These are phyloP conservation scores for Phytophthora europaea DNA, from an alignment of 352 stramenopile genomes.

Conservation along the genomic window DNA sequence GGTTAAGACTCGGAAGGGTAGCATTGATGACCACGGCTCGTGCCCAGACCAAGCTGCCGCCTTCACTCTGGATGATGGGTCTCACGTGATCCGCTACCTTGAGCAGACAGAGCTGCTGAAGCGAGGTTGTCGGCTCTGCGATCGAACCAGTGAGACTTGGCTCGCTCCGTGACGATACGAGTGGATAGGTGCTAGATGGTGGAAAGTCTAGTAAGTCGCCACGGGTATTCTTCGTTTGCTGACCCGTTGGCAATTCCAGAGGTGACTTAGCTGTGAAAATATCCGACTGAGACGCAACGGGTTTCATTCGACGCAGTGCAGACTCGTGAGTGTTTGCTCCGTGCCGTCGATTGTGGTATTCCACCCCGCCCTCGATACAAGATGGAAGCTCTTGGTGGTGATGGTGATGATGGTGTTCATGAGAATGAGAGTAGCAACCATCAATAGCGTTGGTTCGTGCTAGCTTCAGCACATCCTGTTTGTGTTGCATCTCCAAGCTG, in stretches of 20 bases:
- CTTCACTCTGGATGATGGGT: conserved; percentile 46
- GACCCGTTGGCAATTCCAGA: background rate
- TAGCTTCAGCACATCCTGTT: conserved; percentile 21
- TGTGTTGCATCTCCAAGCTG: conserved; percentile 10
- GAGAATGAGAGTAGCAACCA: conserved; percentile 24
- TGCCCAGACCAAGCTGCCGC: conserved; percentile 76
- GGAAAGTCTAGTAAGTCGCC: background rate
- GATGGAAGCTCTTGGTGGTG: conserved; percentile 32
- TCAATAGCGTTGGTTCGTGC: conserved; percentile 8
- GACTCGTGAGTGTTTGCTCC: conserved; percentile 27
- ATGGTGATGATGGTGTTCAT: conserved; percentile 41
- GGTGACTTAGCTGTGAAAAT: conserved; percentile 39
- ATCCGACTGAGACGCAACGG: conserved; percentile 38
- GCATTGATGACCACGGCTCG: conserved; percentile 66
- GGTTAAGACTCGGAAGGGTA: conserved; percentile 12
- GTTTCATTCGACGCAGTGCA: conserved; percentile 36
- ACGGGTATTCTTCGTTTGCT: background rate
- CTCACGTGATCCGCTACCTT: conserved; percentile 68
- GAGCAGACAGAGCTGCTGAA: conserved; percentile 59
- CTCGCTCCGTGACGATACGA: conserved; percentile 48
- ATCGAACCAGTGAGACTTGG: conserved; percentile 40
- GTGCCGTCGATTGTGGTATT: conserved; percentile 36
- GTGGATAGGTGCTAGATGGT: conserved; percentile 1
- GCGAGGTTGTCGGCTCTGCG: conserved; percentile 35
- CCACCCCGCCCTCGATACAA: conserved; percentile 24